Evolutionary conservation across 2,329 filamentous ascomycete genomes (phyloP).

Genomic region (Xylaria sp.): DNA sequence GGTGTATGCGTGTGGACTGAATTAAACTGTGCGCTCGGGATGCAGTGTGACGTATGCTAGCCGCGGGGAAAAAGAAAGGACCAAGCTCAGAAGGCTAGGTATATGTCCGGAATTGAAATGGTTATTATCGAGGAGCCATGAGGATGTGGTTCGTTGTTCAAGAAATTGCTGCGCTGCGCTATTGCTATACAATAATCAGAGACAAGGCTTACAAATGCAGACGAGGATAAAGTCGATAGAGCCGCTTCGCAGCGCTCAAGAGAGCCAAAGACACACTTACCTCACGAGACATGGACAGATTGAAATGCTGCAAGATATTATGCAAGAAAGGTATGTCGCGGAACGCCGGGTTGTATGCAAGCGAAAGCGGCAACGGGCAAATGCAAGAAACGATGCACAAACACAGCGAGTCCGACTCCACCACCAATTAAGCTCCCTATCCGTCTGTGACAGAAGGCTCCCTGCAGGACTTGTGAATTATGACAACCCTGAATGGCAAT

Average conservation of each 20-base stretch:
- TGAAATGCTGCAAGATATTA: constrained; percentile 2
- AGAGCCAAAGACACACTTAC: constrained; percentile 1
- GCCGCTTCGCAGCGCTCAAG: background rate
- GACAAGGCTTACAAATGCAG: constrained; percentile 12
- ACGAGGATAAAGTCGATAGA: background rate
- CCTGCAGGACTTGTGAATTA: constrained; percentile 5
- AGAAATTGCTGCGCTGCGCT: constrained; percentile 14
- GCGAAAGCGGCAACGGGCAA: constrained; percentile 9
- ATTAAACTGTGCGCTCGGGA: constrained; percentile 38
- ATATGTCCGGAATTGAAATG: constrained; percentile 26
- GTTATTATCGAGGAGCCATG: constrained; percentile 48
- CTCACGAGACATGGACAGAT: background rate
- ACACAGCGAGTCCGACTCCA: constrained; percentile 7
- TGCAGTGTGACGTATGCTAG: constrained; percentile 16
- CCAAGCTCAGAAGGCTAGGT: background rate
- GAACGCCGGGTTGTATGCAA: constrained; percentile 16
- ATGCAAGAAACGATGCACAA: constrained; percentile 18
- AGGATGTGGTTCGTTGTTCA: constrained; percentile 42
- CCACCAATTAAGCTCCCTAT: constrained; percentile 6
- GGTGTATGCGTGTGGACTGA: background rate
- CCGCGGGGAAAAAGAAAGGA: background rate
- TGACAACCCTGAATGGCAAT: background rate
- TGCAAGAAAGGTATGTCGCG: constrained; percentile 8
- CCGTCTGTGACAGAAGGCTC: background rate
- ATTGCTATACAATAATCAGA: constrained; percentile 1